Conservation (phyloP, 805 yeast genomes). For the Kazachstania africana region DNA sequence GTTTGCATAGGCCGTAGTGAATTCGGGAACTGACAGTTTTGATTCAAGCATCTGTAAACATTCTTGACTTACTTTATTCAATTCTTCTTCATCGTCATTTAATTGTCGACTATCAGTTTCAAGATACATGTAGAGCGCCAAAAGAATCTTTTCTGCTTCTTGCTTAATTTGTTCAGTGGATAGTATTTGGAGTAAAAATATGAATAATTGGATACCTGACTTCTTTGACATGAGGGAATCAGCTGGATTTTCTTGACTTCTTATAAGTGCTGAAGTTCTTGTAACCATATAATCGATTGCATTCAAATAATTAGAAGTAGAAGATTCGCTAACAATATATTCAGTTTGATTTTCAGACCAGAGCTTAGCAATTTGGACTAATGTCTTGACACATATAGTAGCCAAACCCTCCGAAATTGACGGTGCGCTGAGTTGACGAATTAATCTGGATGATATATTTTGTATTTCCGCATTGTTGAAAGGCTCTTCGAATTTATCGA, state of each 20-base stretch:
- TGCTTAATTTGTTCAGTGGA: conserved; percentile 29
- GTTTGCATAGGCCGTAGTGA: conserved; percentile 44
- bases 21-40: conserved; percentile 62
- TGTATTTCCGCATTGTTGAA: conserved; percentile 44
- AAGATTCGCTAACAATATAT: conserved; percentile 25
- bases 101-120: conserved; percentile 25
- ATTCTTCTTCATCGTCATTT: conserved; percentile 38
- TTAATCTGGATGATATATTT: conserved; percentile 49
- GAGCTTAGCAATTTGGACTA: conserved; percentile 44
- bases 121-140: conserved; percentile 41
- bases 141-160: conserved; percentile 38
- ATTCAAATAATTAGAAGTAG: conserved; percentile 15
- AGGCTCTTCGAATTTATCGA: conserved; percentile 21
- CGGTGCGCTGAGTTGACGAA: conserved; percentile 80
- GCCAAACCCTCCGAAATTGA: conserved; percentile 52
- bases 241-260: conserved; percentile 49
- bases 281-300: conserved; percentile 33
- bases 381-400: conserved; percentile 50
- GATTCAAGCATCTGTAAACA: conserved; percentile 55
- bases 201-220: conserved; percentile 57
- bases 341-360: conserved; percentile 44
- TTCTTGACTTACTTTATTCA: conserved; percentile 45
- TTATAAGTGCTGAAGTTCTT: conserved; percentile 50
- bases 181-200: conserved; percentile 47
- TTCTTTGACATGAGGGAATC: conserved; percentile 51